phyloP scores from a whole-genome alignment of 805 yeast genomes.

The Kockiozyma suomiensis region DNA sequence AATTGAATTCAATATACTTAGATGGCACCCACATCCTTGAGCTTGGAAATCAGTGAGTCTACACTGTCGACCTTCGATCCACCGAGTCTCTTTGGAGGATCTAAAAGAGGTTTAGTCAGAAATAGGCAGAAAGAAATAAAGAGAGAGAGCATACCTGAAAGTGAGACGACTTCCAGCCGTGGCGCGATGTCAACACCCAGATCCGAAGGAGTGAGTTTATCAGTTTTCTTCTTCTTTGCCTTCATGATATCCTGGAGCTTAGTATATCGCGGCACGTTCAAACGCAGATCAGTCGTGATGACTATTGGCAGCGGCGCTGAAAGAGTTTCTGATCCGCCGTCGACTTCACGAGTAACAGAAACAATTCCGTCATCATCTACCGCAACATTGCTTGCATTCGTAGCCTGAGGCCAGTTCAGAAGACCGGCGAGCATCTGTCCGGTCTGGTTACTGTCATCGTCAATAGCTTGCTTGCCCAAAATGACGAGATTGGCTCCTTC shows the following conservation, averaged over 20 bases:
- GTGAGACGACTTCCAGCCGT: conserved; percentile 67
- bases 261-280: conserved; percentile 95
- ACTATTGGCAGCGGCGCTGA: conserved; percentile 78
- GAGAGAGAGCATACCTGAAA: conserved; percentile 46
- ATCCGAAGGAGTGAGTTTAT: conserved; percentile 62
- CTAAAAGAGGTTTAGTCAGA: conserved; percentile 40
- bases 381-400: conserved; percentile 86
- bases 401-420: conserved; percentile 94
- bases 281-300: conserved; percentile 88
- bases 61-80: conserved; percentile 81
- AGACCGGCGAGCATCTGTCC: conserved; percentile 96
- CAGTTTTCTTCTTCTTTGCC: conserved; percentile 95
- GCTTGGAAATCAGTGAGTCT: conserved; percentile 76
- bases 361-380: conserved; percentile 53
- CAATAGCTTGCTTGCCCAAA: conserved; percentile 96
- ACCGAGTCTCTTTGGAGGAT: conserved; percentile 80
- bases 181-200: conserved; percentile 66
- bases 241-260: conserved; percentile 96
- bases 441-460: conserved; percentile 91
- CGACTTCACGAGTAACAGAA: conserved; percentile 86
- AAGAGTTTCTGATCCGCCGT: conserved; percentile 89
- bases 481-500: conserved; percentile 76
- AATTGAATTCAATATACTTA: conserved; percentile 44
- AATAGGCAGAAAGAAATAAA: neutral
- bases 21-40: conserved; percentile 75